Percentiles rank a stretch among this genome's conserved stretches.
phyloP scores from a whole-genome alignment of 306 rosid genomes.

The Sicyos baderoa region DNA sequence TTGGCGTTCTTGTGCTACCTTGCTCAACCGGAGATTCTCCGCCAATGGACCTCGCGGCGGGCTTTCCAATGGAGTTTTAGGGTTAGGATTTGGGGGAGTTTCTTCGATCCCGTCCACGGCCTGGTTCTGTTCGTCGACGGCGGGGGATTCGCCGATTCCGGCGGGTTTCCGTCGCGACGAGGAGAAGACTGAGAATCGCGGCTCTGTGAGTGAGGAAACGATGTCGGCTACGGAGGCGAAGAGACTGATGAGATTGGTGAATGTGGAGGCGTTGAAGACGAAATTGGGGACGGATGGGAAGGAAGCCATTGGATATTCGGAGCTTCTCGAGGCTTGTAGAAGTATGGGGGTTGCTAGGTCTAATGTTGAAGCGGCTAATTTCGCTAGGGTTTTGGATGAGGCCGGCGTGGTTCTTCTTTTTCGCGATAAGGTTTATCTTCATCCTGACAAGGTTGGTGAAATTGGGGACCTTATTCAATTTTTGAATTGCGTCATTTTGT shows the following conservation, averaged over 20 bases:
- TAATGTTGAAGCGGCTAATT: conserved; percentile 54
- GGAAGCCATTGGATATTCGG: conserved; percentile 55
- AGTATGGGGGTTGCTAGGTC: conserved; percentile 68
- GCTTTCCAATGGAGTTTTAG: neutral
- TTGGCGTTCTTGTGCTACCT: conserved; percentile 14
- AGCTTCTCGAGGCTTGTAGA: conserved; percentile 68
- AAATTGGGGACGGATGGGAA: conserved; percentile 66
- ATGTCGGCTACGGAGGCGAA: conserved; percentile 60
- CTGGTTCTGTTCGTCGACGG: conserved; percentile 8
- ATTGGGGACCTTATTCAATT: neutral
- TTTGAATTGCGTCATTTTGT: neutral
- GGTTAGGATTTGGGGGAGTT: neutral
- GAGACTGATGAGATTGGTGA: conserved; percentile 86
- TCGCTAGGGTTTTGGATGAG: conserved; percentile 73
- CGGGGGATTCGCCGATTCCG: neutral
- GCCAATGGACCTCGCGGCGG: neutral
- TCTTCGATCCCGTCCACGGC: neutral
- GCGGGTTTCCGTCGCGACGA: neutral
- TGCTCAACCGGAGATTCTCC: conserved; percentile 16
- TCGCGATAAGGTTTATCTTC: conserved; percentile 85
- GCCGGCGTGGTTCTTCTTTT: conserved; percentile 87
- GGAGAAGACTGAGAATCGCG: neutral
- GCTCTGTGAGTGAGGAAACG: conserved; percentile 22
- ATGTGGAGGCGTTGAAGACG: conserved; percentile 63
- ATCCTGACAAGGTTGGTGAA: conserved; percentile 67